Percentiles rank a stretch among this genome's conserved stretches.
phyloP scores from a whole-genome alignment of 23 red algal genomes.

The Gracilaria vermiculophylla region DNA sequence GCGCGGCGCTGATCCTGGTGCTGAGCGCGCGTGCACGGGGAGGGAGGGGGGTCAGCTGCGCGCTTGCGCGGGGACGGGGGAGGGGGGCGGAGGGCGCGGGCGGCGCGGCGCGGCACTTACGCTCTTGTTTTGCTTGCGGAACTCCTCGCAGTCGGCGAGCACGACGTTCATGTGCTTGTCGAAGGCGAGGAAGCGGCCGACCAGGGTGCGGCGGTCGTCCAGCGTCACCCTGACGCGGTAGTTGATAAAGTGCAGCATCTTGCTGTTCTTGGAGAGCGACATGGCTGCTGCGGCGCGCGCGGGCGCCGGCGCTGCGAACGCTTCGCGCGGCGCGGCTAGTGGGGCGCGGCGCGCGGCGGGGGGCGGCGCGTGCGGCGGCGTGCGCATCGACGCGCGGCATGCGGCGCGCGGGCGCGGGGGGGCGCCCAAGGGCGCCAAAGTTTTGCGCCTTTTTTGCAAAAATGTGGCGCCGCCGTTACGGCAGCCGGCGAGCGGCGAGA shows the following conservation, averaged over 20 bases:
- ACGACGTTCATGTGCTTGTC: slow-evolving; percentile 98
- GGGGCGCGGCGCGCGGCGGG: too few species aligned
- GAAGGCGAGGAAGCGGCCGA: slow-evolving; percentile 86
- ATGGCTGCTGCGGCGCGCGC: too few species aligned
- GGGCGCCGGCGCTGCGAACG: too few species aligned
- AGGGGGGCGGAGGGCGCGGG: too few species aligned
- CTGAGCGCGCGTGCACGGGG: neutral
- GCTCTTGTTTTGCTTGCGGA: slow-evolving; percentile 55
- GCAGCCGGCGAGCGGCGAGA: too few species aligned
- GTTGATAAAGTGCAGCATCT: slow-evolving; percentile 94
- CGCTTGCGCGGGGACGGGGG: neutral
- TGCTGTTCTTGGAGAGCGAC: slow-evolving; percentile 78
- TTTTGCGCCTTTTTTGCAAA: too few species aligned
- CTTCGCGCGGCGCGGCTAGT: too few species aligned
- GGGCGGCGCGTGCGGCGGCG: neutral
- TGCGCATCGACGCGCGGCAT: too few species aligned
- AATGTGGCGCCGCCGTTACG: too few species aligned
- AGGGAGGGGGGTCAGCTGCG: neutral
- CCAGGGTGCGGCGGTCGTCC: slow-evolving; percentile 78
- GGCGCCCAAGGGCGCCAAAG: too few species aligned
- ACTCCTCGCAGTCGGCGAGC: slow-evolving; percentile 72
- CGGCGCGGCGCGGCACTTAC: neutral
- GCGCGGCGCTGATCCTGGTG: slow-evolving; percentile 70
- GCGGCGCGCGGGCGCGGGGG: too few species aligned
- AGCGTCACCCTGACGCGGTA: slow-evolving; percentile 80